Conservation (phyloP, 208 protist species). For the Naegleria lovaniensis region DNA sequence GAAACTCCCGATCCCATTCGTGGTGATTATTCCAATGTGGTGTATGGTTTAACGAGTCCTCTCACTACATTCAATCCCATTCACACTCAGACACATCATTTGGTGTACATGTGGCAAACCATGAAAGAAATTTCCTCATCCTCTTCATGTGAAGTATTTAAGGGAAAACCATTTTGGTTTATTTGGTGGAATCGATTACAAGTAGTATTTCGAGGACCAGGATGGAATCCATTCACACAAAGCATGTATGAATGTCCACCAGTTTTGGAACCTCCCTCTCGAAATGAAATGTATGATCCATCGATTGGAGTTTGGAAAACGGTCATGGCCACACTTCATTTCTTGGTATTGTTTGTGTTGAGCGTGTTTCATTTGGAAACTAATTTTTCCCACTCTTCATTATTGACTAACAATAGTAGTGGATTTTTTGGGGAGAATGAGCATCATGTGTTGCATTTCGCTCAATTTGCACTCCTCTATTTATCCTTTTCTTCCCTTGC, state of each 20-base stretch:
- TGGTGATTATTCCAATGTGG: background rate
- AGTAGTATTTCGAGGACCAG: background rate
- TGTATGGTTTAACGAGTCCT: background rate
- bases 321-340: background rate
- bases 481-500: background rate
- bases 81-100: background rate
- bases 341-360: background rate
- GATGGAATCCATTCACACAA: background rate
- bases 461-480: background rate
- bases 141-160: background rate
- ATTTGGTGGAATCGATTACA: background rate
- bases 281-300: background rate
- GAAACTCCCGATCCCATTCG: background rate
- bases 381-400: no score
- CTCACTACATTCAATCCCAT: background rate
- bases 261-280: background rate
- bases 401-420: no score
- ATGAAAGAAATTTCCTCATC: background rate
- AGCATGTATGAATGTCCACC: background rate
- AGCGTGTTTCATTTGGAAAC: background rate
- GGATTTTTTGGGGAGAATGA: no score
- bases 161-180: background rate
- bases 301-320: background rate
- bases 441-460: background rate
- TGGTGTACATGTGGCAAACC: background rate